Evolutionary conservation across 176 grass and related monocot genomes (phyloP), one percentile per base, ranked within the genome.

Genomic region (Areca catechu): DNA sequence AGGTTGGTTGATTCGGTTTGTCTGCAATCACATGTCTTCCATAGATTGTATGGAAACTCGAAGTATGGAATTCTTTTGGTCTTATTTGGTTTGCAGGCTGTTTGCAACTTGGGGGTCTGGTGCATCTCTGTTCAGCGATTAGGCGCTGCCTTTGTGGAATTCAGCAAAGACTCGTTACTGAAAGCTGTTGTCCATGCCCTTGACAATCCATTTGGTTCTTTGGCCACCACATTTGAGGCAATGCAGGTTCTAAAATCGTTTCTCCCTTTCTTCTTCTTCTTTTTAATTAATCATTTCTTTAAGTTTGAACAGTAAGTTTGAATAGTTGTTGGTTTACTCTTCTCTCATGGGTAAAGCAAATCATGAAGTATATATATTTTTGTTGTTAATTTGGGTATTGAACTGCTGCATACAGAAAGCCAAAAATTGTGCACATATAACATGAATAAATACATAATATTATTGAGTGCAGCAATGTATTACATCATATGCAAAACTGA

Each of bases 61-160:
- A 15, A 23, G n/a, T 7, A 27, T 54, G 15, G n/a, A 17, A 51
- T 0, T 77, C 51, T 58, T 77, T 52, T 48, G 4, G 29, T 21
- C 48, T 66, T 4, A 22, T 59, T 79, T 59, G 68, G 15, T 10
- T 37, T 79, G 19, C 60, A 95, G 86, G 69, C 82, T 37, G 47
- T 81, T 58, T 95, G 90, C 67, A 95, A 95, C 70, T 71, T 95
- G 60, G 86, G 79, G 65, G 53, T 86, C 14, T 95, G 90, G 82
- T 95, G 90, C 62, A 29, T 86, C 62, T 81, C 90, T 23, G 49
- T 95, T 60, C 90, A 95, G 62, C 77, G 90, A 73, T 68, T 90
- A 52, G 72, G 77, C 18, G 22, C 50, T 66, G 71, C 19, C 5
- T 37, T 86, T 66, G 27, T 84, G 59, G 62, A 89, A 58, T 71